phyloP scores from a whole-genome alignment of 1,139 yeast genomes.

The Yamadazyma trypodendri region DNA sequence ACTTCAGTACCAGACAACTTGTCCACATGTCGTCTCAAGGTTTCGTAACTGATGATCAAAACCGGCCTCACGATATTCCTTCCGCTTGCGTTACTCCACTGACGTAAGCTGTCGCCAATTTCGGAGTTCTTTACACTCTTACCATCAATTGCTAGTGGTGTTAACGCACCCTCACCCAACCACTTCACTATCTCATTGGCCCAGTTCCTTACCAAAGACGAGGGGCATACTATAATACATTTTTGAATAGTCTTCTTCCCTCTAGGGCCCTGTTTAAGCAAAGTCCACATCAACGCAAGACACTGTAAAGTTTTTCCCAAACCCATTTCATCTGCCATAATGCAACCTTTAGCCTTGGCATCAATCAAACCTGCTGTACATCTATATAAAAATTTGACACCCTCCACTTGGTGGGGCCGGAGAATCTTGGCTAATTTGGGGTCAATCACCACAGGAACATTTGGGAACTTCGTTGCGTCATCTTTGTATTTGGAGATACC shows the following conservation, averaged over 20 bases:
- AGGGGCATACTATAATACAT: conserved; percentile 93
- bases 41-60: conserved; percentile 91
- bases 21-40: conserved; percentile 82
- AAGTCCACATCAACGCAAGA: conserved; percentile 89
- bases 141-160: conserved; percentile 92
- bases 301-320: conserved; percentile 95
- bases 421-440: conserved; percentile 81
- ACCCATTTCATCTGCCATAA: conserved; percentile 99
- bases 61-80: conserved; percentile 92
- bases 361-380: conserved; percentile 90
- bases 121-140: conserved; percentile 68
- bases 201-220: conserved; percentile 93
- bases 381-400: conserved; percentile 84
- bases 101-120: conserved; percentile 65
- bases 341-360: conserved; percentile 89
- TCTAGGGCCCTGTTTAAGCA: conserved; percentile 85
- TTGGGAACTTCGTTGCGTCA: conserved; percentile 58
- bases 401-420: conserved; percentile 96
- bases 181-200: conserved; percentile 95
- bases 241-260: conserved; percentile 84
- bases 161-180: conserved; percentile 88
- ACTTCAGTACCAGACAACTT: conserved; percentile 75
- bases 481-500: conserved; percentile 63
- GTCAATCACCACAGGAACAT: conserved; percentile 95
- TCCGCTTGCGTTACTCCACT: conserved; percentile 90